Conservation (phyloP, 2,329 filamentous ascomycete species). For the Phaeoacremonium minimum region DNA sequence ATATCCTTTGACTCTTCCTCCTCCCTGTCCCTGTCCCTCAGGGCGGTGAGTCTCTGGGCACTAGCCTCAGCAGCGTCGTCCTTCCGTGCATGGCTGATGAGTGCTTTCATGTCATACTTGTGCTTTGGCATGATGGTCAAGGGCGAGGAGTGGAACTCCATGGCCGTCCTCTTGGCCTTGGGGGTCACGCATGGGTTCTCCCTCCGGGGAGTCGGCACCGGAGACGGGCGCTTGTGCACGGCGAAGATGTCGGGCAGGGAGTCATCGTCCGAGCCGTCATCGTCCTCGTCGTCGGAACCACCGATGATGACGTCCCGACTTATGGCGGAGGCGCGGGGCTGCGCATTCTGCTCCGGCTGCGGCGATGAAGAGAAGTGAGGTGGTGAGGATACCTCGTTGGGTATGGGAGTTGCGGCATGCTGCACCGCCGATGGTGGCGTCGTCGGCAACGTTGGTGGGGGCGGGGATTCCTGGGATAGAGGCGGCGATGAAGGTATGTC, state of each 20-base stretch:
- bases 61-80: constrained; percentile 58
- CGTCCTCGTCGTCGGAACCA: constrained; percentile 69
- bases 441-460: background rate
- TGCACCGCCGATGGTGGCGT: background rate
- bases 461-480: background rate
- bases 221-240: constrained; percentile 8
- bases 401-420: constrained; percentile 2
- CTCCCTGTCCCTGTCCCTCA: constrained; percentile 19
- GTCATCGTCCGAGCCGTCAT: constrained; percentile 55
- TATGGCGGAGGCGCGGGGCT: constrained; percentile 17
- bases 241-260: constrained; percentile 51
- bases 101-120: constrained; percentile 58
- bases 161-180: constrained; percentile 40
- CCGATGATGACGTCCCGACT: constrained; percentile 56
- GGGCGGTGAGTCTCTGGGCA: constrained; percentile 35
- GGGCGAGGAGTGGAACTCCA: constrained; percentile 38
- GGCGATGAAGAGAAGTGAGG: constrained; percentile 14
- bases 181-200: constrained; percentile 33
- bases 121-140: constrained; percentile 49
- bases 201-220: constrained; percentile 9
- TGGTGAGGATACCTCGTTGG: no score
- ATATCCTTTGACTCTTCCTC: constrained; percentile 1
- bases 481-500: background rate
- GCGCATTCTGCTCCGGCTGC: constrained; percentile 17
- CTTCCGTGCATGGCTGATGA: constrained; percentile 54